Percentiles rank a stretch among this genome's conserved stretches.
These are phyloP conservation scores for Diutina catenulata DNA, from an alignment of 1,139 yeast genomes.

Conservation along the genomic window DNA sequence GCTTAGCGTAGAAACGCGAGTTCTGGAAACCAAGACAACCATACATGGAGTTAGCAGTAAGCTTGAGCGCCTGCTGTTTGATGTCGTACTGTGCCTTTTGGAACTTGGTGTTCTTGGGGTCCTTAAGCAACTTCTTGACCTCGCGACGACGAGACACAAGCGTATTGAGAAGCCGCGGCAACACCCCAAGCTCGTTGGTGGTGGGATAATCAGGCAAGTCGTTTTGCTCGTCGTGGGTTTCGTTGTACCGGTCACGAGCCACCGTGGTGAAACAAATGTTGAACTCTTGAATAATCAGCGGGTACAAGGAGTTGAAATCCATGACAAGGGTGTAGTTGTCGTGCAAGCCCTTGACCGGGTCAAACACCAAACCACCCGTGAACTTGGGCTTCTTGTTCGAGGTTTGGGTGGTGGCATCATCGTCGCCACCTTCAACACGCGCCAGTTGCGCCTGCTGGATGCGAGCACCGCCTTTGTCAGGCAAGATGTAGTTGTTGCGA, in stretches of 20 bases:
- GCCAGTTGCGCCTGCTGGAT: conserved; percentile 31
- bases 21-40: conserved; percentile 93
- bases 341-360: conserved; percentile 92
- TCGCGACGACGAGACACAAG: conserved; percentile 88
- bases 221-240: conserved; percentile 41
- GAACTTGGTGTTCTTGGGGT: conserved; percentile 48
- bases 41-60: conserved; percentile 98
- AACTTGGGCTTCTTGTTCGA: conserved; percentile 71
- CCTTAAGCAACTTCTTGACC: conserved; percentile 77
- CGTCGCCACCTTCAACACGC: conserved; percentile 13
- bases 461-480: conserved; percentile 63
- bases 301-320: conserved; percentile 98
- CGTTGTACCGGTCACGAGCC: conserved; percentile 45
- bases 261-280: conserved; percentile 97
- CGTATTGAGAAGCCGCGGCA: conserved; percentile 74
- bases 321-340: conserved; percentile 82
- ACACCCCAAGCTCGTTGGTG: conserved; percentile 59
- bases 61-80: conserved; percentile 89
- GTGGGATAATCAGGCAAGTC: conserved; percentile 67
- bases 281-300: conserved; percentile 93
- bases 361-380: conserved; percentile 95
- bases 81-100: conserved; percentile 81
- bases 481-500: conserved; percentile 71
- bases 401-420: conserved; percentile 34
- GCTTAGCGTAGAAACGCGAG: conserved; percentile 92